phyloP scores from a whole-genome alignment of 495 filamentous ascomycete species.

The Annulohypoxylon bovei region DNA sequence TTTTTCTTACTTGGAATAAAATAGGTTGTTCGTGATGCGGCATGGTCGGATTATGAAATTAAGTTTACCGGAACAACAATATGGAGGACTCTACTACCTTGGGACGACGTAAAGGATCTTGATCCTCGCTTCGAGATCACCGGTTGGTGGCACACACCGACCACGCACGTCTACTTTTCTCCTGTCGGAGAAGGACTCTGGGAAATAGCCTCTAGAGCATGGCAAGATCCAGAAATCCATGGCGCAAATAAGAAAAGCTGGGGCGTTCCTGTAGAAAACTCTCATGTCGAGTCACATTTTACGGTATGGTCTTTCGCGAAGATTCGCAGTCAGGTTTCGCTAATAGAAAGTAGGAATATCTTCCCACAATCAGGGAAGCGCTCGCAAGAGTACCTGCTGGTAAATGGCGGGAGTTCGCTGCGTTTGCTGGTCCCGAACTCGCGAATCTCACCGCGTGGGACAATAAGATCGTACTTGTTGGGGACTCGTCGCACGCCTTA shows the following conservation, averaged over 20 bases:
- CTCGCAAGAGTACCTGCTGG: slow-evolving; percentile 50
- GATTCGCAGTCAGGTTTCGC: neutral
- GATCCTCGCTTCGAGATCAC: slow-evolving; percentile 53
- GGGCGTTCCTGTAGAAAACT: slow-evolving; percentile 58
- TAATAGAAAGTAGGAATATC: slow-evolving; percentile 44
- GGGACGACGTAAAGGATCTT: slow-evolving; percentile 47
- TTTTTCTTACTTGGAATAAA: slow-evolving; percentile 3
- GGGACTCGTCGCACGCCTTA: slow-evolving; percentile 61
- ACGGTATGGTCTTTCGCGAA: slow-evolving; percentile 20
- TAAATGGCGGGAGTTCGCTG: slow-evolving; percentile 57
- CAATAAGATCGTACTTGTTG: slow-evolving; percentile 57
- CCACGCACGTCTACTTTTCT: slow-evolving; percentile 57
- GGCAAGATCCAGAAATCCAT: slow-evolving; percentile 41
- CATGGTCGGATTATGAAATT: slow-evolving; percentile 51
- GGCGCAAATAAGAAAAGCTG: slow-evolving; percentile 55
- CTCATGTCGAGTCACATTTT: slow-evolving; percentile 53
- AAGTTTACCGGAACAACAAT: slow-evolving; percentile 55
- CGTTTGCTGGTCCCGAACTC: slow-evolving; percentile 55
- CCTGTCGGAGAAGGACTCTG: slow-evolving; percentile 53
- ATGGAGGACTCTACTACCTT: slow-evolving; percentile 51
- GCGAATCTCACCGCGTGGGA: slow-evolving; percentile 53
- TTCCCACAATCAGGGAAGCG: slow-evolving; percentile 49
- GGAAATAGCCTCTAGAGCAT: slow-evolving; percentile 46
- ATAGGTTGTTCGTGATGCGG: slow-evolving; percentile 41
- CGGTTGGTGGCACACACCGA: slow-evolving; percentile 58